These are phyloP conservation scores for Ceratobasidium sp. DNA, from an alignment of 1,284 basidiomycete species.

Conservation along the genomic window DNA sequence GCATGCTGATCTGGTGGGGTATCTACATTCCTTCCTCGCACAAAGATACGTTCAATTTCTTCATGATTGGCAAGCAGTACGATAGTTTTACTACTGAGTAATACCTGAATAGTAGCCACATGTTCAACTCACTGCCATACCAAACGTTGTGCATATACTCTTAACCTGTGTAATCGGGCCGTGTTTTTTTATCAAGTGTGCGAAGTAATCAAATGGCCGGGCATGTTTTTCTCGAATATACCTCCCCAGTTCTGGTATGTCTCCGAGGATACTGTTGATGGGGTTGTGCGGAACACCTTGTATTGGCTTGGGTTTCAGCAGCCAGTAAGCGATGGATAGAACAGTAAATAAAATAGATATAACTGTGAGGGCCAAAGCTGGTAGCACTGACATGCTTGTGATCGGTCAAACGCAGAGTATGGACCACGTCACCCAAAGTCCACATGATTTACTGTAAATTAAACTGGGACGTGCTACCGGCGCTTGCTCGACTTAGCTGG, in stretches of 20 bases:
- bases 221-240: background rate
- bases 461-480: too few species aligned
- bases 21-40: slow-evolving; percentile 10
- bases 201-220: background rate
- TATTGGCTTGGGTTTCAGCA: slow-evolving; percentile 8
- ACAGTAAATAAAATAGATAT: background rate
- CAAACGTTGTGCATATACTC: too few species aligned
- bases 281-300: slow-evolving; percentile 12
- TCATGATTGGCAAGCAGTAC: background rate
- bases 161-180: slow-evolving; percentile 17
- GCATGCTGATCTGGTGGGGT: background rate
- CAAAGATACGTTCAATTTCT: slow-evolving; percentile 15
- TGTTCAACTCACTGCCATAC: background rate
- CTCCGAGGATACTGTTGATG: slow-evolving; percentile 3
- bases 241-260: background rate
- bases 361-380: background rate
- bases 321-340: background rate
- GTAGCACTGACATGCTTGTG: background rate
- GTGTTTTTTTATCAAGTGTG: background rate
- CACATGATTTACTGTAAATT: too few species aligned
- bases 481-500: too few species aligned
- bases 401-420: too few species aligned
- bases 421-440: too few species aligned
- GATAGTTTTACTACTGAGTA: background rate
- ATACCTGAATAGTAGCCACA: background rate